Percentiles rank a stretch among this genome's conserved stretches.
These are phyloP conservation scores for Trichoderma aggressivum DNA, from an alignment of 2,329 filamentous ascomycete species.

Conservation along the genomic window DNA sequence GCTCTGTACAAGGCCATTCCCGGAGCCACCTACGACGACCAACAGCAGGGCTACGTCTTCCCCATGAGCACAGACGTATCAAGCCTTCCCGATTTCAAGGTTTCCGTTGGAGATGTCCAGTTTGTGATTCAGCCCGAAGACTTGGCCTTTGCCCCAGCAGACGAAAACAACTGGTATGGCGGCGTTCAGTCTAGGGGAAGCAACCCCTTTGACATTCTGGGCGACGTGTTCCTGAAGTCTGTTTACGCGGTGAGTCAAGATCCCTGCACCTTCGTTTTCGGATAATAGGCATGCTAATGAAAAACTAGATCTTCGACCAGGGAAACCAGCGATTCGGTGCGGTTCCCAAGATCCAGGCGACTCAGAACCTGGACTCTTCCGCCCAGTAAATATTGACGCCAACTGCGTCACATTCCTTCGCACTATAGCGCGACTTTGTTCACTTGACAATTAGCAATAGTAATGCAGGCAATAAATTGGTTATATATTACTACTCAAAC, in stretches of 20 bases:
- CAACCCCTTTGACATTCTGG: constrained; percentile 10
- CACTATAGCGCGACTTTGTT: neutral
- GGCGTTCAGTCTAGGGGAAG: constrained; percentile 3
- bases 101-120: constrained; percentile 1
- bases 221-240: constrained; percentile 9
- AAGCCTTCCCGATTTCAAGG: constrained; percentile 1
- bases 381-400: neutral
- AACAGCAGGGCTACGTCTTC: constrained; percentile 44
- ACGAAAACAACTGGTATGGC: constrained; percentile 3
- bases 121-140: constrained; percentile 10
- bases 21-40: constrained; percentile 39
- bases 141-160: neutral
- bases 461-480: neutral
- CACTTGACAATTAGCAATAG: neutral
- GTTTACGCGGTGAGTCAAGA: neutral
- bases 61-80: constrained; percentile 26
- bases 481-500: neutral
- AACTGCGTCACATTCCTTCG: neutral
- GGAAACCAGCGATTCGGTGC: constrained; percentile 12
- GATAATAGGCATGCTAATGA: neutral
- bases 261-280: too few relatives aligned
- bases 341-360: constrained; percentile 4
- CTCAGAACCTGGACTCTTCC: neutral
- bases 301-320: constrained; percentile 6
- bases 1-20: constrained; percentile 47